Percentiles rank a stretch among this genome's conserved stretches.
These are phyloP conservation scores for Hymenoscyphus fructigenus DNA, from an alignment of 2,329 filamentous ascomycete genomes.

Conservation along the genomic window DNA sequence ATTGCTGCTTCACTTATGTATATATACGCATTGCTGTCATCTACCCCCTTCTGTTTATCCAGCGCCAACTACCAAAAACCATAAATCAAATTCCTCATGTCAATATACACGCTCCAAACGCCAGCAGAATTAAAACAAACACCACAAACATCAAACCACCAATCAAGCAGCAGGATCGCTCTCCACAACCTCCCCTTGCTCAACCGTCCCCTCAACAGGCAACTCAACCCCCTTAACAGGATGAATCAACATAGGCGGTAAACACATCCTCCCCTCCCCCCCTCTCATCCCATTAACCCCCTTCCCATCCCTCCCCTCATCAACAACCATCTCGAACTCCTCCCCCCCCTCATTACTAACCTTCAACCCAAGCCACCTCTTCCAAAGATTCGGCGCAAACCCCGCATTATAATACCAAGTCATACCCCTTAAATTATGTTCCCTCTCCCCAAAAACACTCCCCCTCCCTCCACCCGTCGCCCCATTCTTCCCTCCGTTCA, in stretches of 20 bases:
- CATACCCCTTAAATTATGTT: slow-evolving; percentile 84
- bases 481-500: slow-evolving; percentile 77
- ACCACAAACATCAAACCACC: background rate
- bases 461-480: slow-evolving; percentile 71
- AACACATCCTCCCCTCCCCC: slow-evolving; percentile 83
- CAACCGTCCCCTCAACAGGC: slow-evolving; percentile 29
- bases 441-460: slow-evolving; percentile 76
- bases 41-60: no score
- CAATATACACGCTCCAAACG: no score
- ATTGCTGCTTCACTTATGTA: no score
- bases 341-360: slow-evolving; percentile 79
- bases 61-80: no score
- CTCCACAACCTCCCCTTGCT: slow-evolving; percentile 29
- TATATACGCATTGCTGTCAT: no score
- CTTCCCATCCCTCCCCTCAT: slow-evolving; percentile 42
- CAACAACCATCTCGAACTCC: slow-evolving; percentile 64
- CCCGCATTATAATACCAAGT: slow-evolving; percentile 91
- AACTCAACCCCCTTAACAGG: slow-evolving; percentile 77
- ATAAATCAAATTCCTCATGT: no score
- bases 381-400: slow-evolving; percentile 79
- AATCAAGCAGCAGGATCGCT: slow-evolving; percentile 37
- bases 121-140: no score
- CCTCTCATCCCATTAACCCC: slow-evolving; percentile 52
- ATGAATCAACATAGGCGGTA: slow-evolving; percentile 86
- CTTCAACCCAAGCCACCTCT: slow-evolving; percentile 79